Conservation (phyloP, 2,329 filamentous ascomycete genomes). For the Colletotrichum liriopes region DNA sequence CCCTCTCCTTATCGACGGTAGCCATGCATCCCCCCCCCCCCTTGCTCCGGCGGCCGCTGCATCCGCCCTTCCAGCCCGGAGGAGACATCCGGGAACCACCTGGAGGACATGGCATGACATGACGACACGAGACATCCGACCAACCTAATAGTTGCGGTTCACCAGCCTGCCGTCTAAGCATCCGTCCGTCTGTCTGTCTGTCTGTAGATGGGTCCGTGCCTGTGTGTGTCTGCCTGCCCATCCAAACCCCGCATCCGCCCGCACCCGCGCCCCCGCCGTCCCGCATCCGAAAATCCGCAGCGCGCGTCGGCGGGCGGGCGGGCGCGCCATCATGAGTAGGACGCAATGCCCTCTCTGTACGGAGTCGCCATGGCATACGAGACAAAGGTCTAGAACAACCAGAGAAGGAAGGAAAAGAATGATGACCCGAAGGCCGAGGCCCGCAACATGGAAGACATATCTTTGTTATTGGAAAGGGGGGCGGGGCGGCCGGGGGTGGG, state of each 20-base stretch:
- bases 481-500: not conserved
- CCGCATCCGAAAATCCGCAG: constrained; percentile 4
- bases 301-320: not conserved
- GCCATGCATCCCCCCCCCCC: not conserved
- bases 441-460: not conserved
- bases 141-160: not conserved
- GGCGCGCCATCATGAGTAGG: not conserved
- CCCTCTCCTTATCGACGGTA: not conserved
- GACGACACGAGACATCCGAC: not conserved
- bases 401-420: not conserved
- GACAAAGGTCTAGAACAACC: not conserved
- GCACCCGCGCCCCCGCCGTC: not conserved
- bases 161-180: not conserved
- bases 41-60: not conserved
- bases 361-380: not conserved
- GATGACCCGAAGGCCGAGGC: not conserved
- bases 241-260: constrained; percentile 9
- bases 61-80: no score
- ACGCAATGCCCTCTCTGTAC: not conserved
- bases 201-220: not conserved
- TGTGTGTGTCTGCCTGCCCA: not conserved
- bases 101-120: not conserved
- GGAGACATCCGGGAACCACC: not conserved
- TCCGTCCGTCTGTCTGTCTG: not conserved
- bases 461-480: not conserved